Percentiles rank a stretch among this genome's conserved stretches.
phyloP scores from a whole-genome alignment of 305 asterid genomes.

The Fraxinus angustifolia region DNA sequence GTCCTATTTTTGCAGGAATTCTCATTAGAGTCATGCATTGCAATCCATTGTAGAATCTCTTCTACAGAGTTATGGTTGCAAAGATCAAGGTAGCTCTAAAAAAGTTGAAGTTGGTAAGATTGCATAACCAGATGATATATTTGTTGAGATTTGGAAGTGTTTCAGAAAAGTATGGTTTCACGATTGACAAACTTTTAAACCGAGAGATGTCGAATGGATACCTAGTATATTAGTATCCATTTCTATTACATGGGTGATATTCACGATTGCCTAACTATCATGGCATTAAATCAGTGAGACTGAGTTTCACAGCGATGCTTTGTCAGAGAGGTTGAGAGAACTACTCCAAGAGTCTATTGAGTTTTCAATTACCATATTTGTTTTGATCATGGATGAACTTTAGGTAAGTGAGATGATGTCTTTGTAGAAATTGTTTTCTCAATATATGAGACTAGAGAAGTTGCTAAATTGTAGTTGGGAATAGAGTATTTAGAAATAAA shows the following conservation, averaged over 20 bases:
- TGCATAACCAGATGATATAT: not conserved
- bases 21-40: not conserved
- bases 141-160: not conserved
- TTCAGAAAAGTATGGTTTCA: not conserved
- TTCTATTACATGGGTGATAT: not conserved
- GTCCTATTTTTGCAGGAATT: not conserved
- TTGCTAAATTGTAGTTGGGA: not conserved
- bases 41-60: not conserved
- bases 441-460: not conserved
- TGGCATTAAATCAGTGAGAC: not conserved
- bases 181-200: not conserved
- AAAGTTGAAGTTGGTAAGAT: not conserved
- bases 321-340: not conserved
- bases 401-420: not conserved
- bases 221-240: not conserved
- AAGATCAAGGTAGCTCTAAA: not conserved
- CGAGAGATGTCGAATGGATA: not conserved
- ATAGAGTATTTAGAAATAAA: not conserved
- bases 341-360: not conserved
- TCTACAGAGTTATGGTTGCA: not conserved
- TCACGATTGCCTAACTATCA: not conserved
- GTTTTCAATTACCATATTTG: not conserved
- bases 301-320: not conserved
- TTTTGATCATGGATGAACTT: not conserved
- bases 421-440: not conserved